Base-by-base conservation (phyloP, 129 eudicot species). In the Silybum marianum region DNA sequence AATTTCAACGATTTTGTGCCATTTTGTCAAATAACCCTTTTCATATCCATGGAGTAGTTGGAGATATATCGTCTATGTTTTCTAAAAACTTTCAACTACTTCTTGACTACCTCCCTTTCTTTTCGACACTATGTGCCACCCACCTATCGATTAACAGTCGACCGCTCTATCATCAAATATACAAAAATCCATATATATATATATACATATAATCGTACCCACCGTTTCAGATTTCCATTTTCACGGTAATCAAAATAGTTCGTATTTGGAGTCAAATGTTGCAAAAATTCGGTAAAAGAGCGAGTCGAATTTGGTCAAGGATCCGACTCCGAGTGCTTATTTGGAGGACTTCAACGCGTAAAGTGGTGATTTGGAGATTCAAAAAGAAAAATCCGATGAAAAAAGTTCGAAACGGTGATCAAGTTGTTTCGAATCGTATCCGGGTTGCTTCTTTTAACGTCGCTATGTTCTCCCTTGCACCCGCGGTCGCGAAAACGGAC, bases 401-500 rank as follows among this genome's bases (percentile, higher is more conserved):
- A 2, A 32, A 24, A 8, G 82, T 60, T 77, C 85, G 42, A 71
- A 75, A 28, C 65, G 73, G 34, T 7, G 62, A 58, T 79, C 82
- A 80, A 28, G 34, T 85, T 32, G 58, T 77, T 26, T 87, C 80
- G 3, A 88, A 78, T 46, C 89, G 86, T 21, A 85, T 95, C 1
- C 87, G 98, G 38, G 78, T 92, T 16, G 98, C 97, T 38, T 85
- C 98, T 13, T 95, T 92, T 83, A 95, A 95, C 36, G 96, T 89
- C 11, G 98, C 98, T 30, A 73, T 95, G 82, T 95, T 95, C 38
- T 87, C 98, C 28, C 90, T 92, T 21, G 98, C 98, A 11, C 97
- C 94, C 0, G 97, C 96, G 9, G 82, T 92, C 32, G 88, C 91
- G 1, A 87, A 80, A 44, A 66, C 92, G 2, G 92, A 89, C 32